Percentiles rank a stretch among this genome's conserved stretches.
phyloP scores from a whole-genome alignment of 2,329 filamentous ascomycete genomes.

The Alternaria arborescens region DNA sequence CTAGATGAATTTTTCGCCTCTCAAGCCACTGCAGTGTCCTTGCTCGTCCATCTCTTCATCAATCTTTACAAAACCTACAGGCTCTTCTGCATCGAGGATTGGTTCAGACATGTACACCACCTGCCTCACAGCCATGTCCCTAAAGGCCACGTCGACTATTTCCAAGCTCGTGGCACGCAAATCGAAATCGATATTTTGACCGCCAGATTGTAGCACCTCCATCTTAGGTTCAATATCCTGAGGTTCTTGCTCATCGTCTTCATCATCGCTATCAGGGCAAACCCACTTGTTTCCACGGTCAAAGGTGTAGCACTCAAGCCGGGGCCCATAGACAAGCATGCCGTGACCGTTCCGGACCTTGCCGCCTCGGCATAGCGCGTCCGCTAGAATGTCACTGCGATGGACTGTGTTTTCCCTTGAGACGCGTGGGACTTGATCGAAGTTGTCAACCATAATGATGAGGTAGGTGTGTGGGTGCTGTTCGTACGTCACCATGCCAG shows the following conservation, averaged over 20 bases:
- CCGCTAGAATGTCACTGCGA: constrained; percentile 33
- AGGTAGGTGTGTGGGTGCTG: constrained; percentile 29
- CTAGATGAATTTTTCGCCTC: not conserved
- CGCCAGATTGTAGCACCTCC: not conserved
- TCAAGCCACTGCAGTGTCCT: not conserved
- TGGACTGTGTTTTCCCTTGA: constrained; percentile 17
- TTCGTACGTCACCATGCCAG: not conserved
- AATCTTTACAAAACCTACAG: not conserved
- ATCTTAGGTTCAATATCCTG: constrained; percentile 2
- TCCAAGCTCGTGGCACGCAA: constrained; percentile 9
- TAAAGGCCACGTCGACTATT: constrained; percentile 14
- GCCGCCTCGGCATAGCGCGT: constrained; percentile 24
- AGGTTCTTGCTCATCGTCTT: not conserved
- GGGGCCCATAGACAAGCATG: constrained; percentile 36
- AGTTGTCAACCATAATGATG: constrained; percentile 37
- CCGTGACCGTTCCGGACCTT: constrained; percentile 27
- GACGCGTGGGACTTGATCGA: constrained; percentile 20
- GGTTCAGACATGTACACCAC: constrained; percentile 9
- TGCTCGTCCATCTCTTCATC: not conserved
- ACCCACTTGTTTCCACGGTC: constrained; percentile 10
- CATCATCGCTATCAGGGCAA: not conserved
- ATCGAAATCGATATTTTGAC: constrained; percentile 11
- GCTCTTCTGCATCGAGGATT: not conserved
- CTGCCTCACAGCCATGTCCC: not conserved
- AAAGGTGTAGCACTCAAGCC: constrained; percentile 38